A percentile compares a stretch with the other conserved stretches of the same genome.
phyloP scores from a whole-genome alignment of 495 filamentous ascomycete genomes.

The Bathelium albidoporum region DNA sequence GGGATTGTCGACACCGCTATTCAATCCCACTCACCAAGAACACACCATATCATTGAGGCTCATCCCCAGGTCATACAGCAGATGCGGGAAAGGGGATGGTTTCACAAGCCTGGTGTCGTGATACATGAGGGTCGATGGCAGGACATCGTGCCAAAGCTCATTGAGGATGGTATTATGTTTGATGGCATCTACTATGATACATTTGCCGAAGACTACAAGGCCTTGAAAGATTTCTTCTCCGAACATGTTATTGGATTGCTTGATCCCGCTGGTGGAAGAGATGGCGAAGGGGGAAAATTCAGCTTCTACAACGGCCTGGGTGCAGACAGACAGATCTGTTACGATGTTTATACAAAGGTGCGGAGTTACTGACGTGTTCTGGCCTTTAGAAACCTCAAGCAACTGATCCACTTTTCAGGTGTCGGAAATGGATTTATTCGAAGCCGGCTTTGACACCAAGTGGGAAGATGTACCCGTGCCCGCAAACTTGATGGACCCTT shows the following conservation, averaged over 20 bases:
- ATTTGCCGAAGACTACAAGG: conserved; percentile 83
- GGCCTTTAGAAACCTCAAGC: not conserved
- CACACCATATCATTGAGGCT: conserved; percentile 78
- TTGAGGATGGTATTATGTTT: conserved; percentile 60
- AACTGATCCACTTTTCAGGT: conserved; percentile 36
- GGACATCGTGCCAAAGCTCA: conserved; percentile 60
- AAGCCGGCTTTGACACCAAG: conserved; percentile 81
- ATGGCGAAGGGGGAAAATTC: conserved; percentile 50
- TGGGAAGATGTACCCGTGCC: conserved; percentile 75
- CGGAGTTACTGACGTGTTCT: not conserved
- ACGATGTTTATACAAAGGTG: conserved; percentile 83
- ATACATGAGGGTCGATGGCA: conserved; percentile 77
- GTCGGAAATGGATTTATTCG: conserved; percentile 80
- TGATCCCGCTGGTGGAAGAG: conserved; percentile 36
- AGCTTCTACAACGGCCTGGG: conserved; percentile 95
- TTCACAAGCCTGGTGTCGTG: conserved; percentile 50
- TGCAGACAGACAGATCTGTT: conserved; percentile 82
- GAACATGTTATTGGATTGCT: conserved; percentile 76
- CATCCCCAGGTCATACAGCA: conserved; percentile 70
- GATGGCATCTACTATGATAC: conserved; percentile 98
- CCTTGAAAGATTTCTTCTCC: conserved; percentile 76
- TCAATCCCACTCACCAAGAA: conserved; percentile 51
- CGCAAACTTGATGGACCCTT: conserved; percentile 36
- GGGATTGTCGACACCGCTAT: conserved; percentile 88
- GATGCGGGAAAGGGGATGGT: conserved; percentile 55